Conservation (phyloP, 2,329 filamentous ascomycete species). For the Colletotrichum sp. region DNA sequence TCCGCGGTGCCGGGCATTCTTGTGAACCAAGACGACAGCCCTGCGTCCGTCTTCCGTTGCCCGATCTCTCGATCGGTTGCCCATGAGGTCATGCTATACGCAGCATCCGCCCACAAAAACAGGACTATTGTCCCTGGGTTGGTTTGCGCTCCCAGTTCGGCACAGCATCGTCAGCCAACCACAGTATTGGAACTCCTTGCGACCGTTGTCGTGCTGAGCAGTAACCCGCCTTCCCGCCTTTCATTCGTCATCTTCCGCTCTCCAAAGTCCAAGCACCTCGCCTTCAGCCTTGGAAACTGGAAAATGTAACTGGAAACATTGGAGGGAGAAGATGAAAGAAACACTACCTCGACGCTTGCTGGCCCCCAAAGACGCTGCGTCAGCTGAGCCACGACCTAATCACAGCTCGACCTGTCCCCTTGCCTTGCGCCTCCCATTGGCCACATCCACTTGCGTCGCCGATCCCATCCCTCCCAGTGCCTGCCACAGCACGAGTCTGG, state of each 20-base stretch:
- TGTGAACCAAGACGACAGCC: neutral
- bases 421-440: slow-evolving; percentile 1
- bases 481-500: neutral
- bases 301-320: neutral
- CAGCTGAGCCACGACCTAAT: slow-evolving; percentile 13
- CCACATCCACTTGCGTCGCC: neutral
- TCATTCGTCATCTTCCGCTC: slow-evolving; percentile 3
- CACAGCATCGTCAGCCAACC: neutral
- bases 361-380: neutral
- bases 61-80: neutral
- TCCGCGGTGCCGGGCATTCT: neutral
- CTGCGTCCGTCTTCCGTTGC: neutral
- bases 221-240: neutral
- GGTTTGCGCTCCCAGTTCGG: neutral
- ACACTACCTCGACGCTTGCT: neutral
- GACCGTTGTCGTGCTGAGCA: neutral
- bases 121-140: neutral
- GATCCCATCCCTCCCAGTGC: slow-evolving; percentile 7
- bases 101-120: neutral
- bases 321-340: neutral
- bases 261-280: neutral
- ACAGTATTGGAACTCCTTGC: neutral
- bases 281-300: neutral
- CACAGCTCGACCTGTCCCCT: slow-evolving; percentile 2
- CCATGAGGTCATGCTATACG: neutral